Evolutionary conservation across 164 flowering plant species (phyloP), one percentile per base, ranked within the genome.

Genomic region (Cinnamomum micranthum): DNA sequence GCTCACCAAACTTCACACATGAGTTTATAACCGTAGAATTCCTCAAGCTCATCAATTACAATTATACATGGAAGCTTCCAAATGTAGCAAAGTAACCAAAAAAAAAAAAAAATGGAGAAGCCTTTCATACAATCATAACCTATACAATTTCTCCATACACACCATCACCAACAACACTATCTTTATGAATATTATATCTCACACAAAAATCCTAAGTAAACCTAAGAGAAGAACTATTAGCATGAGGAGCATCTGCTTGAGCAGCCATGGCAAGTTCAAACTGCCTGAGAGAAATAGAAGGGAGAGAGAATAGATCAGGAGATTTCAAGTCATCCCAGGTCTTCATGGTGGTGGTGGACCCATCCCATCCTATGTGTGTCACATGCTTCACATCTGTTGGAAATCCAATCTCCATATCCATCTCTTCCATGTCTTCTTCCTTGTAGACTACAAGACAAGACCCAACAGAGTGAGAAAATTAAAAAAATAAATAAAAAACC

Each of bases 321-420:
- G 70, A 20, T 55, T 70, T 71, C n/a, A 76, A 55, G 59, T 50
- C 78, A 15, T 71, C 70, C 78, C 78, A 76, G 50, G 55, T 69
- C 74, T 76, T 71, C 74, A 55, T 28, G 2, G 78, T 76, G 15
- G 78, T 76, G 15, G 78, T 66, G 47, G 76, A 73, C 50, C 76
- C 70, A 83, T 92, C 96, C 85, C 84, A 85, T 75, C 97, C 98
- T 75, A 94, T 94, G 82, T 94, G 98, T 64, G 92, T 83, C 55
- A 91, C 90, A 81, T 94, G 97, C 83, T 90, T 90, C 79, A 90
- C 96, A 84, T 94, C 90, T 59, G 97, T 92, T 69, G 98, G 98
- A 22, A 75, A 68, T 67, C 97, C 98, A 71, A 94, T 94, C 82
- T 94, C 93, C 85, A 90, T 84, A 23, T 82, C 85, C 72, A 52